Evolutionary conservation across 2,329 filamentous ascomycete species (phyloP).

Genomic region (Colletotrichum acutatum): DNA sequence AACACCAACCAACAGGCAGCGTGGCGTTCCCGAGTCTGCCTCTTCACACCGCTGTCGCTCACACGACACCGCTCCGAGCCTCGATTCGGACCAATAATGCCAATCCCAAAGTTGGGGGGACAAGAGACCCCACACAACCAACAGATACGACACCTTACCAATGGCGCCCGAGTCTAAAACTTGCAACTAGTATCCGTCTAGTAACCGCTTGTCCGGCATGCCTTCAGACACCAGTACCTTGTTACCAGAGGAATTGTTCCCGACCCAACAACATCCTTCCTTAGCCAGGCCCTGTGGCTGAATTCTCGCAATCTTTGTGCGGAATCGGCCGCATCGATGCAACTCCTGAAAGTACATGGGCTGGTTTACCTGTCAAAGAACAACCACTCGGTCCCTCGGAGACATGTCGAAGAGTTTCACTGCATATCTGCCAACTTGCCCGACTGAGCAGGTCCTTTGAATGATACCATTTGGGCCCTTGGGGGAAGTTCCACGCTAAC

Average conservation of each 20-base stretch:
- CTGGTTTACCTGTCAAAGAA: not conserved
- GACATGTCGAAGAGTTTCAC: conserved; percentile 26
- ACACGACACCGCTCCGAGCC: conserved; percentile 24
- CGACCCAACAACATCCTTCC: not conserved
- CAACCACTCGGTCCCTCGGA: not conserved
- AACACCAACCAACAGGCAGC: not conserved
- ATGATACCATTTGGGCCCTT: conserved; percentile 7
- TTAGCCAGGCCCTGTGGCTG: not conserved
- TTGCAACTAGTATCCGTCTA: not conserved
- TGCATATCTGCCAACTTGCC: conserved; percentile 28
- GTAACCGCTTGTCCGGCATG: not conserved
- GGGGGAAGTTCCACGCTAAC: conserved; percentile 5
- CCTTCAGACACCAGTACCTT: not conserved
- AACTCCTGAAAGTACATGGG: not conserved
- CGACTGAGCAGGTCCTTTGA: conserved; percentile 25
- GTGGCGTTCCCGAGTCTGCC: not conserved
- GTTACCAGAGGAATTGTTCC: not conserved
- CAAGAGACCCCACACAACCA: conserved; percentile 17
- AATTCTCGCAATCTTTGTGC: not conserved
- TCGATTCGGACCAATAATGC: not conserved
- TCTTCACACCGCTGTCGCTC: conserved; percentile 29
- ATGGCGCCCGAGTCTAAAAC: not conserved
- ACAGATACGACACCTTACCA: not conserved
- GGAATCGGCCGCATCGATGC: not conserved
- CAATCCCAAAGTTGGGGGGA: not conserved